Percentiles rank a stretch among this genome's conserved stretches.
These are phyloP conservation scores for Desmodesmus armatus DNA, from an alignment of 139 green algal genomes.

Conservation along the genomic window DNA sequence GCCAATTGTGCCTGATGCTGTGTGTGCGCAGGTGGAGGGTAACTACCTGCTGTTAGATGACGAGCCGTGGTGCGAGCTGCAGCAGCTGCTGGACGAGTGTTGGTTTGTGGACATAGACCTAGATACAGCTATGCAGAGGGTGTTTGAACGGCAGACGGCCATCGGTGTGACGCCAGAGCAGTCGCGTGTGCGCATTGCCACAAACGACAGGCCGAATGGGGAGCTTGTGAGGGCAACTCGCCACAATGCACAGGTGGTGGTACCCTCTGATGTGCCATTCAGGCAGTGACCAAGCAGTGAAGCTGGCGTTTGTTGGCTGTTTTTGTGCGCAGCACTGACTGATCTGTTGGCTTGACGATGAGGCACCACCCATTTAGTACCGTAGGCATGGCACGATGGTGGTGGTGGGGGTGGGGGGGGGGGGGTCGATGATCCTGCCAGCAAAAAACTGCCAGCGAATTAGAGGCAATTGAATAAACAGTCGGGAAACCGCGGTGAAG, in stretches of 20 bases:
- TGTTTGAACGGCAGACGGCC: slow-evolving; percentile 66
- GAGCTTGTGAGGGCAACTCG: slow-evolving; percentile 62
- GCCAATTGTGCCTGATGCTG: slow-evolving; percentile 72
- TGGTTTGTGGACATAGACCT: slow-evolving; percentile 80
- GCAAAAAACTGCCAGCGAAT: too few species aligned
- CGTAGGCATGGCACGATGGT: too few species aligned
- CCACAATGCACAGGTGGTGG: slow-evolving; percentile 57
- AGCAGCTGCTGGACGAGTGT: slow-evolving; percentile 64
- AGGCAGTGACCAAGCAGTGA: background rate
- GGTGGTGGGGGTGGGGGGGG: too few species aligned
- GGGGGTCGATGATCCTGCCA: too few species aligned
- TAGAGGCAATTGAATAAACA: too few species aligned
- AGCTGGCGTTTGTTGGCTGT: background rate
- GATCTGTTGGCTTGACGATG: too few species aligned
- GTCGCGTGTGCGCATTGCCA: slow-evolving; percentile 60
- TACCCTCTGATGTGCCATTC: slow-evolving; percentile 61
- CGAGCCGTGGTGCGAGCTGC: slow-evolving; percentile 68
- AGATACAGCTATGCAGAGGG: slow-evolving; percentile 74
- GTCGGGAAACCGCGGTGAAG: too few species aligned
- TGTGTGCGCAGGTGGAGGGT: too few species aligned
- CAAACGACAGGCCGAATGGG: slow-evolving; percentile 85
- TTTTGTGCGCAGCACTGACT: background rate
- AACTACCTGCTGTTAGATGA: slow-evolving; percentile 91
- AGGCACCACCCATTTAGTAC: too few species aligned
- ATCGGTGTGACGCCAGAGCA: slow-evolving; percentile 66